phyloP scores from a whole-genome alignment of 495 filamentous ascomycete species.

The Penicillium maclennaniae region DNA sequence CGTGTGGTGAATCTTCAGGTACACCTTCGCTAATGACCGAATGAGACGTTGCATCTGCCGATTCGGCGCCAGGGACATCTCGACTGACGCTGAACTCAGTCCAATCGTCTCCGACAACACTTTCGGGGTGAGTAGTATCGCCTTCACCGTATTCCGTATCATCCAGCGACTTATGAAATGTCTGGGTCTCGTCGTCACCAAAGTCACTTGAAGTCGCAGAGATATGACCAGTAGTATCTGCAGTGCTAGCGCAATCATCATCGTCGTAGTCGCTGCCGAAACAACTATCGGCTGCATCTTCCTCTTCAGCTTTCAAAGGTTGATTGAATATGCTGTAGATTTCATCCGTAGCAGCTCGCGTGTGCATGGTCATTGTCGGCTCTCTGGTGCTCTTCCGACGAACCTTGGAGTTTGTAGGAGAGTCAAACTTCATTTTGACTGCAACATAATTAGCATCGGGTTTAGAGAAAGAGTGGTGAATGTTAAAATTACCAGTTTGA shows the following conservation, averaged over 20 bases:
- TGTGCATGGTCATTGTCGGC: conserved; percentile 96
- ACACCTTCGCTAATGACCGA: conserved; percentile 29
- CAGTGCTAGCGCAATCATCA: conserved; percentile 77
- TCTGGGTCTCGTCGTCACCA: conserved; percentile 56
- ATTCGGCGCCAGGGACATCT: conserved; percentile 55
- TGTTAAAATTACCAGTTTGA: conserved; percentile 64
- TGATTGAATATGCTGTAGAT: conserved; percentile 97
- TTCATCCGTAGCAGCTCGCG: conserved; percentile 90
- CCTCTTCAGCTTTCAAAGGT: conserved; percentile 60
- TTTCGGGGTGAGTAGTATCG: conserved; percentile 49
- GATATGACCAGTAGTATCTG: conserved; percentile 71
- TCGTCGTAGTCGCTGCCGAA: conserved; percentile 58
- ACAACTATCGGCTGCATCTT: conserved; percentile 39
- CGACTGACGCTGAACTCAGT: conserved; percentile 77
- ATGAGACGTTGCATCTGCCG: conserved; percentile 21
- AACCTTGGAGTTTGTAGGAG: conserved; percentile 73
- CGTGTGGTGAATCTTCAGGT: conserved; percentile 16
- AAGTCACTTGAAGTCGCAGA: conserved; percentile 61
- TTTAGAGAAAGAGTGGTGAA: neutral
- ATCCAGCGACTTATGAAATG: conserved; percentile 40
- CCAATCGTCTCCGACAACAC: conserved; percentile 66
- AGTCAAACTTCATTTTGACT: conserved; percentile 89
- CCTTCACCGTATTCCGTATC: conserved; percentile 46
- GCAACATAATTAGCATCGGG: conserved; percentile 17
- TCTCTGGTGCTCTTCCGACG: conserved; percentile 70